Base-by-base conservation (phyloP, 495 filamentous ascomycete species). In the Achaetomiella virescens region DNA sequence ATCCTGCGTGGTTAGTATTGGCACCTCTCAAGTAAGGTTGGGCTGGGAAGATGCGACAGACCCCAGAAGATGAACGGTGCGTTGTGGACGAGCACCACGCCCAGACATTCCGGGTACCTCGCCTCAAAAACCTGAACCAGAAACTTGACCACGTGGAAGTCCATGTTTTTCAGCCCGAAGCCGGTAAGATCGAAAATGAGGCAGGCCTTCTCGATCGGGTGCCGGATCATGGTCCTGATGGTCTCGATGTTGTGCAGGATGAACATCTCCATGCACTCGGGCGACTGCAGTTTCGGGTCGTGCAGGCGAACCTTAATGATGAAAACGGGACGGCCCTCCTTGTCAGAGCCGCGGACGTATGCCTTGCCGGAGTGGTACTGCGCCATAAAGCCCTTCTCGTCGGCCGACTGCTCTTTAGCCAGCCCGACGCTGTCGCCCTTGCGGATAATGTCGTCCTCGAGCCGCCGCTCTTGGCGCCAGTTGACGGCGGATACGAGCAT, bases 221-320 rank as follows among this genome's bases (percentile, higher is more conserved):
- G 31, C 12, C 54, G 54, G 11, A 57, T 42, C 36, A 50, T 57
- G 38, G 45, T 35, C 24, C 54, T 24, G 7, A 57, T 57, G 33
- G 54, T 57, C 54, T 57, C 54, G 21, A 57, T 57, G 36, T 57
- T 57, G 27, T 57, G 54, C 25, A 57, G 44, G 31, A 57, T 38
- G 18, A 57, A 57, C 15, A 20, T 20, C 40, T 57, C 54, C 54
- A 57, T 57, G 15, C 25, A 20, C 40, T 57, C 54, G 27, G 54
- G 54, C 33, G 43, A 42, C 46, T 57, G 54, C 8, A 50, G 45
- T 9, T 57, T 50, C 2, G 54, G 54, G 47, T 57, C 45, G 36
- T 57, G 54, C 25, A 57, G 54, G 14, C 46, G 43, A 1, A 57
- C 54, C 37, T 50, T 57, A 36, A 57, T 50, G 54, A 57, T 25